phyloP scores from a whole-genome alignment of 2,329 filamentous ascomycete species.

The Xylaria sp. region DNA sequence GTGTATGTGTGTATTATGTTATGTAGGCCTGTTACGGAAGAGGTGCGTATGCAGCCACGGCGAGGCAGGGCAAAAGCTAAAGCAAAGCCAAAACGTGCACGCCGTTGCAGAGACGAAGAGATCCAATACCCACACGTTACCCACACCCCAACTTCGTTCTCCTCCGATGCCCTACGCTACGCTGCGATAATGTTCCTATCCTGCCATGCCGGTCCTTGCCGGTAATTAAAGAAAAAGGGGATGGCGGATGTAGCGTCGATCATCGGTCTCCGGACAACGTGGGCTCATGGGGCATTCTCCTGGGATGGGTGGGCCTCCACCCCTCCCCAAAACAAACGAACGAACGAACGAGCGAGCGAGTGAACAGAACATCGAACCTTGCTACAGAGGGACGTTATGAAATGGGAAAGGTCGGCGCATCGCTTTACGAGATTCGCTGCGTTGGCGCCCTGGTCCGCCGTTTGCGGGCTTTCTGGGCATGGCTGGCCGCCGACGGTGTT shows the following conservation, averaged over 20 bases:
- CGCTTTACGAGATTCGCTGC: slow-evolving; percentile 21
- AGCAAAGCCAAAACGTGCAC: no score
- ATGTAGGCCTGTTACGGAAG: not conserved
- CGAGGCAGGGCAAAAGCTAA: slow-evolving; percentile 1
- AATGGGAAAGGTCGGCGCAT: slow-evolving; percentile 12
- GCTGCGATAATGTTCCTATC: not conserved
- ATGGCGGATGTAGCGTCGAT: slow-evolving; percentile 26
- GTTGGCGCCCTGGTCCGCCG: slow-evolving; percentile 22
- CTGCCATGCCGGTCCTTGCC: slow-evolving; percentile 12
- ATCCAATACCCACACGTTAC: no score
- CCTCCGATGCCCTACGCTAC: not conserved
- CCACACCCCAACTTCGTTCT: not conserved
- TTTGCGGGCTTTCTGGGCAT: slow-evolving; percentile 4
- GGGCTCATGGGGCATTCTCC: slow-evolving; percentile 11
- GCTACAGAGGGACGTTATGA: not conserved
- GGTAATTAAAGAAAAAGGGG: slow-evolving; percentile 26
- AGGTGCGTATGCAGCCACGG: slow-evolving; percentile 22
- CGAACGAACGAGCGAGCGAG: no score
- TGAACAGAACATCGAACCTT: slow-evolving; percentile 7
- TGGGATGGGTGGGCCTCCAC: slow-evolving; percentile 14
- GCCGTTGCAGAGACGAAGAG: slow-evolving; percentile 13
- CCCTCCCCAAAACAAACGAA: not conserved
- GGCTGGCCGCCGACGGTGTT: slow-evolving; percentile 5
- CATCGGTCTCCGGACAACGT: slow-evolving; percentile 30
- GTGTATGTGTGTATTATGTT: slow-evolving; percentile 21